phyloP scores from a whole-genome alignment of 1,139 yeast genomes.

The Scheffersomyces quercinus region DNA sequence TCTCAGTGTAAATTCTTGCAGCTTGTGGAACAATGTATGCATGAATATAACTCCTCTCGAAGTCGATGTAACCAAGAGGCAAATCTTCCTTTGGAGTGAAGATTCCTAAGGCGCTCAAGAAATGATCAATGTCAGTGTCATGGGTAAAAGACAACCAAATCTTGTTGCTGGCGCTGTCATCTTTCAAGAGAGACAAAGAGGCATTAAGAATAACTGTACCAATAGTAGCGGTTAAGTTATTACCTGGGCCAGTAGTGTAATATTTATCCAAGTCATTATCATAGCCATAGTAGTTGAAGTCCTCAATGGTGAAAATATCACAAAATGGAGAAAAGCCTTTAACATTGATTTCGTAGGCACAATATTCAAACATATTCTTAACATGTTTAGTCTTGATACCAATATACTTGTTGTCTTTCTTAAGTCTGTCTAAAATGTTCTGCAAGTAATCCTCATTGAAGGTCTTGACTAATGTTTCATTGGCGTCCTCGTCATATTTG shows the following conservation, averaged over 20 bases:
- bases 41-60: slow-evolving; percentile 28
- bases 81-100: slow-evolving; percentile 19
- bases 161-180: slow-evolving; percentile 20
- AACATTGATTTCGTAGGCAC: slow-evolving; percentile 56
- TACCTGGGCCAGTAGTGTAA: slow-evolving; percentile 54
- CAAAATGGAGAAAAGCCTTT: slow-evolving; percentile 52
- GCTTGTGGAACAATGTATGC: slow-evolving; percentile 29
- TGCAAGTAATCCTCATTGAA: slow-evolving; percentile 19
- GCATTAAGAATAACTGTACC: slow-evolving; percentile 55
- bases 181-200: slow-evolving; percentile 42
- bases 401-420: slow-evolving; percentile 23
- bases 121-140: slow-evolving; percentile 31
- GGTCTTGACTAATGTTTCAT: slow-evolving; percentile 10
- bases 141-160: slow-evolving; percentile 30
- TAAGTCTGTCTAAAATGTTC: slow-evolving; percentile 18
- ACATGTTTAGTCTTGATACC: slow-evolving; percentile 41
- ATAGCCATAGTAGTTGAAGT: slow-evolving; percentile 47
- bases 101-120: slow-evolving; percentile 26
- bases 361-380: slow-evolving; percentile 38
- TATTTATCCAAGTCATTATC: slow-evolving; percentile 44
- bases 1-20: slow-evolving; percentile 29
- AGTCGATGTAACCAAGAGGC: slow-evolving; percentile 23
- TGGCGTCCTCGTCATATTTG: slow-evolving; percentile 13
- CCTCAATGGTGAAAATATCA: slow-evolving; percentile 51
- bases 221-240: slow-evolving; percentile 38